Evolutionary conservation across 805 yeast genomes (phyloP).

Genomic region (Dipodascus albidus): DNA sequence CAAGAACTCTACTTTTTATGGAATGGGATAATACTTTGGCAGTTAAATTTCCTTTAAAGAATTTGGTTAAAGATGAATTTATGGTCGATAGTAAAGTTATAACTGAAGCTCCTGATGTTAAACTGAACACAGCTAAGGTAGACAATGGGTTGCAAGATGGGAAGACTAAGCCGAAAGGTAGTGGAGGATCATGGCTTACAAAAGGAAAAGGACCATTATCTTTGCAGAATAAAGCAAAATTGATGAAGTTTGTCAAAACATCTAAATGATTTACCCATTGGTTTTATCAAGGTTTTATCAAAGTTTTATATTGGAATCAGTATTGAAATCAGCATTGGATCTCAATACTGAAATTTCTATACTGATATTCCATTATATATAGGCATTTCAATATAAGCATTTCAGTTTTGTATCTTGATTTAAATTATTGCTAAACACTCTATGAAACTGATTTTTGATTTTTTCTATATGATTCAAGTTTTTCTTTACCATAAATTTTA

Average conservation of each 20-base stretch:
- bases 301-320: too few species aligned
- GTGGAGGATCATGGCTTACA: background rate
- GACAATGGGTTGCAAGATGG: background rate
- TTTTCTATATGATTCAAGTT: conserved; percentile 14
- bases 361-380: too few species aligned
- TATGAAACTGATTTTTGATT: background rate
- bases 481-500: conserved; percentile 36
- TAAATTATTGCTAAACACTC: too few species aligned
- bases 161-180: background rate
- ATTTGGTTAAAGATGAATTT: background rate
- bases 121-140: background rate
- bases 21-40: conserved; percentile 15
- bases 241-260: background rate
- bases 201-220: background rate
- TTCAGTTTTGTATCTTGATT: too few species aligned
- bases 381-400: too few species aligned
- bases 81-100: background rate
- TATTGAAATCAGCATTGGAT: too few species aligned
- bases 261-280: too few species aligned
- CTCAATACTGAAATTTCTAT: too few species aligned
- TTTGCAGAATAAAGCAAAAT: background rate
- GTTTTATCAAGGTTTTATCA: too few species aligned
- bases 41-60: background rate
- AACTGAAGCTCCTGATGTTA: background rate
- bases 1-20: conserved; percentile 35